Percentiles rank a stretch among this genome's conserved stretches.
These are phyloP conservation scores for Tritrichomonas foetus DNA, from an alignment of 208 protist species.

Conservation along the genomic window DNA sequence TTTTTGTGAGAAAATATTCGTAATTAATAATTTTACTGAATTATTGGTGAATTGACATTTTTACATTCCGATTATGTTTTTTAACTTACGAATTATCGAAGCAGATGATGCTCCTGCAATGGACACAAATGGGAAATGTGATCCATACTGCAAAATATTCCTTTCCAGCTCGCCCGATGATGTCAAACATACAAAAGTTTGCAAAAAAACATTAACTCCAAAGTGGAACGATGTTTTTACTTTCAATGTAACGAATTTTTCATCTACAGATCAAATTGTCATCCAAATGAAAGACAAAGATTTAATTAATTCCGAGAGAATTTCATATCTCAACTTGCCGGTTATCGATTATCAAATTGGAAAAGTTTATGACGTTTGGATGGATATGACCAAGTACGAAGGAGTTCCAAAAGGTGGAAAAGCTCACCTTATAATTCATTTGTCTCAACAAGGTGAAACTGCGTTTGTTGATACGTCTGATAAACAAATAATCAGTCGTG, in stretches of 20 bases:
- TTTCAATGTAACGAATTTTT: neutral
- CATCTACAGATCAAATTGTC: neutral
- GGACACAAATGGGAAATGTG: neutral
- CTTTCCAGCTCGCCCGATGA: neutral
- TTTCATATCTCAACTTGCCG: neutral
- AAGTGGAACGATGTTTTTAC: neutral
- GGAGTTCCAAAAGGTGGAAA: neutral
- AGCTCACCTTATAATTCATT: neutral
- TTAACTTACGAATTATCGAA: neutral
- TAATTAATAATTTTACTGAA: too few relatives aligned
- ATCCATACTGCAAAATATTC: constrained; percentile 8
- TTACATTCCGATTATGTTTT: too few relatives aligned
- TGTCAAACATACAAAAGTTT: neutral
- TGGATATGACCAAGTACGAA: neutral
- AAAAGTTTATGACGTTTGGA: neutral
- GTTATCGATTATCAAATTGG: neutral
- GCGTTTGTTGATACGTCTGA: neutral
- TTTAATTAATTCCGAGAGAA: neutral
- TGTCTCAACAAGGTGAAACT: neutral
- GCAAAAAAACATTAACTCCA: neutral
- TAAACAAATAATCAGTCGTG: too few relatives aligned
- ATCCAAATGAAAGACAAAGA: neutral
- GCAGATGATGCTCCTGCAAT: neutral
- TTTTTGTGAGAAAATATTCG: too few relatives aligned
- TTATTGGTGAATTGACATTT: too few relatives aligned